phyloP scores from a whole-genome alignment of 1,284 basidiomycete genomes.

The Lignosus rhinocerotis region DNA sequence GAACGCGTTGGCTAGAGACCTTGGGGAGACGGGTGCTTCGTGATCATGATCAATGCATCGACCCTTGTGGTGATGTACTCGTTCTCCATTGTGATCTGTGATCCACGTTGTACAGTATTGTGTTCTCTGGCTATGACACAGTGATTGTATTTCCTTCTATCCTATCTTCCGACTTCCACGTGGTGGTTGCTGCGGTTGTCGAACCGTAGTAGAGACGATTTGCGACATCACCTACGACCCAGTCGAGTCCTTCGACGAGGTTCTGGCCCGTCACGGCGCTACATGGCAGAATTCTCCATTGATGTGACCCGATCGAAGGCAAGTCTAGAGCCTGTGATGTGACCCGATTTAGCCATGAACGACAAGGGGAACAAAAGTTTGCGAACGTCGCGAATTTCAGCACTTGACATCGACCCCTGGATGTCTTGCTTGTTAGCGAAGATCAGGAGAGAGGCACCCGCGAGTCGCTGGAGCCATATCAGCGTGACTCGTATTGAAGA shows the following conservation, averaged over 20 bases:
- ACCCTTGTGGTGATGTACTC: neutral
- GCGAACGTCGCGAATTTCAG: constrained; percentile 83
- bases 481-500: neutral
- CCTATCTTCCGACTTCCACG: neutral
- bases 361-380: neutral
- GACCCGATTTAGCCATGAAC: neutral
- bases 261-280: constrained; percentile 91
- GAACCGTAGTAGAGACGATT: constrained; percentile 68
- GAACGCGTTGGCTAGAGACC: constrained; percentile 6
- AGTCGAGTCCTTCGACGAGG: constrained; percentile 85
- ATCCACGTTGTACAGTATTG: neutral
- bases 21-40: no score
- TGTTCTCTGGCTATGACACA: constrained; percentile 1
- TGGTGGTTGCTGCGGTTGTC: constrained; percentile 12
- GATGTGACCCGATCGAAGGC: constrained; percentile 77
- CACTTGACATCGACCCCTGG: constrained; percentile 78
- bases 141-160: neutral
- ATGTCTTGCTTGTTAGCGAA: constrained; percentile 99
- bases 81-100: neutral
- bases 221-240: constrained; percentile 93
- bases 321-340: constrained; percentile 73
- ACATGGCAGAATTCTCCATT: constrained; percentile 90
- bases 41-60: no score
- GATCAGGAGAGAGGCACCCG: constrained; percentile 92
- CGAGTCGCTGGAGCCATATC: constrained; percentile 65